Percentiles rank a stretch among this genome's conserved stretches.
Conservation (phyloP, 2,329 filamentous ascomycete species). For the Westerdykella sp. region DNA sequence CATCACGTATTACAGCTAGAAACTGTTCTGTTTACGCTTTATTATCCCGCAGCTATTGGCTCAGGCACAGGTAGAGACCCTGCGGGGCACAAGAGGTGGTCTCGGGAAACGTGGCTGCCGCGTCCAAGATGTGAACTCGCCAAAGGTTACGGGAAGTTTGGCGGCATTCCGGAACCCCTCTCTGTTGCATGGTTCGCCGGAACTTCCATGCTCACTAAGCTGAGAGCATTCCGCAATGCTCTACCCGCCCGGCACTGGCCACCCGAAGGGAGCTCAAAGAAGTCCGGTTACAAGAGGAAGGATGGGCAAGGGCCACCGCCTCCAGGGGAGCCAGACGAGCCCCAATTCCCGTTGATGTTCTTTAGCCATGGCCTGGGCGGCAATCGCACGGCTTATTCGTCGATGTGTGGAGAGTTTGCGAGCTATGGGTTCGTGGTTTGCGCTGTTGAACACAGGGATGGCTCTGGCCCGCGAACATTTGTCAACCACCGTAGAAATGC, state of each 20-base stretch:
- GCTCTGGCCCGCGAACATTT: conserved; percentile 55
- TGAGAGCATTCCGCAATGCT: conserved; percentile 59
- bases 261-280: conserved; percentile 35
- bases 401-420: conserved; percentile 59
- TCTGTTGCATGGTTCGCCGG: conserved; percentile 50
- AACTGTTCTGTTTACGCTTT: conserved; percentile 60
- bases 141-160: conserved; percentile 58
- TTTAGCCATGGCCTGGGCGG: conserved; percentile 63
- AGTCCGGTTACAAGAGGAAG: conserved; percentile 38
- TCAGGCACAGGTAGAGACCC: conserved; percentile 35
- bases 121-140: conserved; percentile 51
- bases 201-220: conserved; percentile 58
- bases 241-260: conserved; percentile 53
- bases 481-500: conserved; percentile 50
- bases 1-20: conserved; percentile 48
- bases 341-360: conserved; percentile 56
- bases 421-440: conserved; percentile 61
- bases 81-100: conserved; percentile 41
- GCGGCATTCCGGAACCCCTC: conserved; percentile 43
- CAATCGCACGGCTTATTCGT: conserved; percentile 56
- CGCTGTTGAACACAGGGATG: conserved; percentile 60
- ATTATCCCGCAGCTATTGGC: conserved; percentile 54
- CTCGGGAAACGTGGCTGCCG: conserved; percentile 57
- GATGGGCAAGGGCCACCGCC: conserved; percentile 38
- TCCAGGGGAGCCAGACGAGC: conserved; percentile 27